These are phyloP conservation scores for Ceratobasidium sp. DNA, from an alignment of 1,284 basidiomycete species.

Conservation along the genomic window DNA sequence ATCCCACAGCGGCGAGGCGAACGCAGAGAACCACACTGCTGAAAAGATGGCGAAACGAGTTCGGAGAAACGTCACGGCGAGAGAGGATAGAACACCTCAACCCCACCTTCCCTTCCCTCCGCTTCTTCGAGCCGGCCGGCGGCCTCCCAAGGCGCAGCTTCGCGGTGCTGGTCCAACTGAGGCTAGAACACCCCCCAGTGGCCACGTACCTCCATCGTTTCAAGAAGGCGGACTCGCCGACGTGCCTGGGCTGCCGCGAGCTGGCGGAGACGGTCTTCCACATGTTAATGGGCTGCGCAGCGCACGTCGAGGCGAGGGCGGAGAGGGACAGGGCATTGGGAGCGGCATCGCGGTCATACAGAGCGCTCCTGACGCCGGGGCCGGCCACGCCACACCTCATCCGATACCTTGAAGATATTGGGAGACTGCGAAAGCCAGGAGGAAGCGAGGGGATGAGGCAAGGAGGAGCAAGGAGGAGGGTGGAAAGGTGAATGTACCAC, in stretches of 20 bases:
- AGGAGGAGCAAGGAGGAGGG: too few species aligned
- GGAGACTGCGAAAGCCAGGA: too few species aligned
- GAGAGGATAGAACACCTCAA: not conserved
- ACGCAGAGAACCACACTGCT: not conserved
- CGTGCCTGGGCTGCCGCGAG: not conserved
- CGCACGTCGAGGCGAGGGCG: not conserved
- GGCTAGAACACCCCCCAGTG: conserved; percentile 1
- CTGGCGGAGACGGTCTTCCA: not conserved
- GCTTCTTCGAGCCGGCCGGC: not conserved
- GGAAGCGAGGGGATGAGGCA: too few species aligned
- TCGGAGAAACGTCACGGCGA: not conserved
- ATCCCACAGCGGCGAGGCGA: conserved; percentile 29
- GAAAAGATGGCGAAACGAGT: not conserved
- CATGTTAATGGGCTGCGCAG: conserved; percentile 15
- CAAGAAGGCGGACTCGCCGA: not conserved
- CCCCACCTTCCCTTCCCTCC: not conserved
- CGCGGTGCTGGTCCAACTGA: conserved; percentile 2
- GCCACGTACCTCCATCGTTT: conserved; percentile 3
- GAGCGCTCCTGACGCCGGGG: too few species aligned
- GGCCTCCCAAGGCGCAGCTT: not conserved
- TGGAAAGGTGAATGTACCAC: too few species aligned
- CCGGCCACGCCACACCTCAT: too few species aligned
- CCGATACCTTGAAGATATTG: too few species aligned
- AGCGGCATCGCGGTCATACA: too few species aligned
- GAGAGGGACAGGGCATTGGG: not conserved